Base-by-base conservation (phyloP, 441 rosid species). In the Pelargonium citronellum region DNA sequence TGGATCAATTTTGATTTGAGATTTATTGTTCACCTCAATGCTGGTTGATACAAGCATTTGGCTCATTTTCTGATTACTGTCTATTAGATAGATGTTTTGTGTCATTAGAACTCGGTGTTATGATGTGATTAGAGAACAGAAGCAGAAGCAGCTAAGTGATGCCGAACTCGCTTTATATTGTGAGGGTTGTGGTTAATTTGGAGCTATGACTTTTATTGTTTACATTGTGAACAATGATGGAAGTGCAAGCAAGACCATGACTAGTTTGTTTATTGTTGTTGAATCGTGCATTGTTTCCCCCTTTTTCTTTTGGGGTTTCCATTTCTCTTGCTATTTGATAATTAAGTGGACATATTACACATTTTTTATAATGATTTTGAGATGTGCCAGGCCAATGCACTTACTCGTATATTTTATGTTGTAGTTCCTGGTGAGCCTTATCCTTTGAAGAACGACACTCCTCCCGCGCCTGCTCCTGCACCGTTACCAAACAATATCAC, bases 391-490 rank as follows among this genome's bases (percentile, higher is more conserved):
- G 41, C 12, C 67, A 11, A n/a, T 0, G 49, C 11, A 11, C 22
- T 75, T 66, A 49, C n/a, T 17, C 34, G 63, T 22, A 41, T 71
- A 37, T 30, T 4, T 53, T 30, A 5, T 66, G 7, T 72, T 79
- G 75, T 72, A 94, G 99, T 81, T 86, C 97, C 97, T 76, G 99
- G 99, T 63, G 91, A 82, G 76, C 89, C 92, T 53, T 90, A 87
- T 82, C 85, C 83, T 47, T 65, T 76, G 76, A 81, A 82, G 73
- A 84, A 76, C 37, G 80, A 49, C 10, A 73, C 71, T 67, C 76
- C 86, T 73, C 86, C 88, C 62, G 83, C 85, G 20, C 90, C 96
- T 67, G 84, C 82, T 78, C 89, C 94, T 43, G 87, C 84, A 46
- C 85, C 85, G 37, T 58, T 84, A 13, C 79, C 61, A 66, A 78